Conservation (phyloP, 2,329 filamentous ascomycete genomes). For the Hypoxylon sp. region DNA sequence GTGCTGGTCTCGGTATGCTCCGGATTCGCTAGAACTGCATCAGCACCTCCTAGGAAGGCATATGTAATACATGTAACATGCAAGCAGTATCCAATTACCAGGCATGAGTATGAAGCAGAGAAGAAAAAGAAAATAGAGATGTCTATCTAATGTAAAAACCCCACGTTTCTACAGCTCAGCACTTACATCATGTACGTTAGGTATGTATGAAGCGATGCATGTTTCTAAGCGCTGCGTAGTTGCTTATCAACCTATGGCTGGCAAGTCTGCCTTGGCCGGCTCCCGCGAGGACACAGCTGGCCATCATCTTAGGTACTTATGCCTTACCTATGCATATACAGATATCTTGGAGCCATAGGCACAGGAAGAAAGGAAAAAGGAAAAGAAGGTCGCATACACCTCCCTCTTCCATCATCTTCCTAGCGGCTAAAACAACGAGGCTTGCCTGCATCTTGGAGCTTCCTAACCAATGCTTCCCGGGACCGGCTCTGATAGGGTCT, state of each 20-base stretch:
- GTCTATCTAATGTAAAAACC: too few species aligned
- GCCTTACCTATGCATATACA: too few species aligned
- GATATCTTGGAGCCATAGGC: too few species aligned
- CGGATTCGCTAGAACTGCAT: slow-evolving; percentile 1
- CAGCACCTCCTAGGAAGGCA: neutral
- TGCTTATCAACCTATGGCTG: slow-evolving; percentile 16
- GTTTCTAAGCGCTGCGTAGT: slow-evolving; percentile 12
- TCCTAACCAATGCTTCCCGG: neutral
- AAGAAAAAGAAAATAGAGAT: too few species aligned
- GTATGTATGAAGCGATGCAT: slow-evolving; percentile 1
- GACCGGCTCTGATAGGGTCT: neutral
- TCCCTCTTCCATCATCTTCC: neutral
- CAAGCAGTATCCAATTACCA: too few species aligned
- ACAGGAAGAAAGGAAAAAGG: neutral
- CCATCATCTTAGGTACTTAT: slow-evolving; percentile 21
- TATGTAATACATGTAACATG: neutral
- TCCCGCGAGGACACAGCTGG: slow-evolving; percentile 7
- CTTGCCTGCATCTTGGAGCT: neutral
- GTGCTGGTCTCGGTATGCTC: slow-evolving; percentile 7
- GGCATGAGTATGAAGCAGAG: too few species aligned
- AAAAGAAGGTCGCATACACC: neutral
- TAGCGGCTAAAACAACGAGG: neutral
- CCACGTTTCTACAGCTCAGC: too few species aligned
- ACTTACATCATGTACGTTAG: neutral
- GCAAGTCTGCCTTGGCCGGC: slow-evolving; percentile 22